Conservation (phyloP, 129 eudicot genomes). For the Ambrosia artemisiifolia region DNA sequence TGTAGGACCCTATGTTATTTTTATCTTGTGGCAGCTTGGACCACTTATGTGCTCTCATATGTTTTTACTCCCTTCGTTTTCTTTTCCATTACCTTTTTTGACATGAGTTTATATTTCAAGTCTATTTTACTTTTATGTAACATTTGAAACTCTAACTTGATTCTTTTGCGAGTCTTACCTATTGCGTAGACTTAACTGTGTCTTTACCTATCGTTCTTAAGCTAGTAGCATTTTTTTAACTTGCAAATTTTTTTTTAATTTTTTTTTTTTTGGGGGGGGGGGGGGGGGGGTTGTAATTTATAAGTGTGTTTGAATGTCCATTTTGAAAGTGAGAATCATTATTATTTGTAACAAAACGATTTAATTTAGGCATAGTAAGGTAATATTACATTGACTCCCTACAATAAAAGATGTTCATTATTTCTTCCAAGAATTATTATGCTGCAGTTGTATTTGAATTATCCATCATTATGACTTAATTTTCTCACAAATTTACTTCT, state of each 20-base stretch:
- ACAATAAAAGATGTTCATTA: not conserved
- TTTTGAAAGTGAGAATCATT: not conserved
- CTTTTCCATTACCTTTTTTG: not conserved
- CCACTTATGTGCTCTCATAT: not conserved
- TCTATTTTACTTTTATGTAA: not conserved
- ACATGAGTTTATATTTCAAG: not conserved
- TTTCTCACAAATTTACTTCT: slow-evolving; percentile 13
- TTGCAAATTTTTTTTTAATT: not conserved
- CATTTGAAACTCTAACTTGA: not conserved
- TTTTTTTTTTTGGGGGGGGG: not conserved
- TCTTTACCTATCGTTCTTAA: no score
- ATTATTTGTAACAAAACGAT: not conserved
- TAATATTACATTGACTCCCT: not conserved
- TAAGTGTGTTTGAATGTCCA: no score
- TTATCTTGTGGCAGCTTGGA: not conserved
- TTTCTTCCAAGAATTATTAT: not conserved
- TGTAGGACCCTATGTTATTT: not conserved
- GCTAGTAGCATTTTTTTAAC: not conserved
- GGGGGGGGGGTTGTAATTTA: no score
- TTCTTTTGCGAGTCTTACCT: not conserved
- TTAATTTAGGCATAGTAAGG: not conserved
- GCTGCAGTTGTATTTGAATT: not conserved
- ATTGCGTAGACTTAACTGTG: no score
- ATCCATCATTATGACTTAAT: slow-evolving; percentile 13
- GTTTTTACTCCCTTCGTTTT: not conserved